phyloP scores from a whole-genome alignment of 2,329 filamentous ascomycete species.

The Aspergillus viridinutans region DNA sequence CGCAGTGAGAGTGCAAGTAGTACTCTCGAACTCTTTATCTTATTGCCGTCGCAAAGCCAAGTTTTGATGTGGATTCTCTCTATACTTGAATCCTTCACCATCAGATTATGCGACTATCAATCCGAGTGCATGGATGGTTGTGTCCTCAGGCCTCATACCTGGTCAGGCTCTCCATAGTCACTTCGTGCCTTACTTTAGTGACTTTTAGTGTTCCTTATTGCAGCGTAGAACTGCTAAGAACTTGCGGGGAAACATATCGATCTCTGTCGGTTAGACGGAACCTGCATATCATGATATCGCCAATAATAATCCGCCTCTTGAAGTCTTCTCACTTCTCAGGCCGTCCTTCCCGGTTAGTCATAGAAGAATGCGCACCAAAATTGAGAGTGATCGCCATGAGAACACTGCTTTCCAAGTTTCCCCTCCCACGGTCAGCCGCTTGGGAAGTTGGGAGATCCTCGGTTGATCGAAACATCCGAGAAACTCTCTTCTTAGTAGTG shows the following conservation, averaged over 20 bases:
- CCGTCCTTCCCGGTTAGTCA: background rate
- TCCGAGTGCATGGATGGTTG: background rate
- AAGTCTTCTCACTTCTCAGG: background rate
- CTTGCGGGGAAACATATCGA: background rate
- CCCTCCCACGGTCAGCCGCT: background rate
- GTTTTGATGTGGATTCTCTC: background rate
- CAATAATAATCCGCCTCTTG: background rate
- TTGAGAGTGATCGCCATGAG: background rate
- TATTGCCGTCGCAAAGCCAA: background rate
- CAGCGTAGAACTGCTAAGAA: background rate
- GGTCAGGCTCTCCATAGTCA: too few relatives aligned
- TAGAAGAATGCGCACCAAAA: background rate
- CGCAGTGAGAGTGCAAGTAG: background rate
- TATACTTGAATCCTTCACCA: background rate
- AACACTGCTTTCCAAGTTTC: background rate
- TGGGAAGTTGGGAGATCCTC: background rate
- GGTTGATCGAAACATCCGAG: slow-evolving; percentile 1
- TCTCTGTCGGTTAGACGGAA: background rate
- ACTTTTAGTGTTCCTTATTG: background rate
- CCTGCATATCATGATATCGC: too few relatives aligned
- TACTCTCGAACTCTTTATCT: background rate
- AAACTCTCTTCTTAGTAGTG: background rate
- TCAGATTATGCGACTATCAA: background rate
- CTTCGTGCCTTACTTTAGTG: background rate
- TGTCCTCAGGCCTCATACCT: background rate